Conservation (phyloP, 768 basidiomycete species). For the Pilatotrama ljubarskyi region DNA sequence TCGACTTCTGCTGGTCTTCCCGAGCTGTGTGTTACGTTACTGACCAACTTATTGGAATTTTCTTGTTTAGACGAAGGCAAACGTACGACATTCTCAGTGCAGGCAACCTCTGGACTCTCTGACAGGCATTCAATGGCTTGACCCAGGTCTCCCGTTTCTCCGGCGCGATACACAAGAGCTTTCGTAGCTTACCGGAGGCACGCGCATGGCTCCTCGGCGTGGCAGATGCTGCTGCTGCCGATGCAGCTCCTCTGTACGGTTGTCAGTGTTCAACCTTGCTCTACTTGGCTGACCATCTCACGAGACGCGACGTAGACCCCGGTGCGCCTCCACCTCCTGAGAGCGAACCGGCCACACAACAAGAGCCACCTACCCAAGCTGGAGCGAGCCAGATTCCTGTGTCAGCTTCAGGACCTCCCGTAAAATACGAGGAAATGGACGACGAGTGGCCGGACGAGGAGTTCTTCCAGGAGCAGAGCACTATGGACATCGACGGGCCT, state of each 20-base stretch:
- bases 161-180: constrained; percentile 53
- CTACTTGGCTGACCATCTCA: not conserved
- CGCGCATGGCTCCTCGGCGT: constrained; percentile 44
- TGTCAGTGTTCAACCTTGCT: not conserved
- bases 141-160: constrained; percentile 54
- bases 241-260: not conserved
- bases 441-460: not conserved
- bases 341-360: not conserved
- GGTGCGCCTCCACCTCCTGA: not conserved
- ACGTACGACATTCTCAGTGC: constrained; percentile 33
- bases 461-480: not conserved
- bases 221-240: constrained; percentile 7
- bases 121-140: not conserved
- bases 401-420: too few relatives aligned
- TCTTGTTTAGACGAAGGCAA: constrained; percentile 44
- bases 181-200: constrained; percentile 45
- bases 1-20: too few relatives aligned
- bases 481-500: not conserved
- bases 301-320: not conserved
- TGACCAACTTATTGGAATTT: not conserved
- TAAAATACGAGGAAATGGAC: not conserved
- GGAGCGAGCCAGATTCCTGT: not conserved
- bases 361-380: not conserved
- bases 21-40: too few relatives aligned
- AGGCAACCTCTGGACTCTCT: not conserved